Percentiles rank a stretch among this genome's conserved stretches.
Conservation (phyloP, 352 stramenopile genomes). For the Ophiocytium majus region DNA sequence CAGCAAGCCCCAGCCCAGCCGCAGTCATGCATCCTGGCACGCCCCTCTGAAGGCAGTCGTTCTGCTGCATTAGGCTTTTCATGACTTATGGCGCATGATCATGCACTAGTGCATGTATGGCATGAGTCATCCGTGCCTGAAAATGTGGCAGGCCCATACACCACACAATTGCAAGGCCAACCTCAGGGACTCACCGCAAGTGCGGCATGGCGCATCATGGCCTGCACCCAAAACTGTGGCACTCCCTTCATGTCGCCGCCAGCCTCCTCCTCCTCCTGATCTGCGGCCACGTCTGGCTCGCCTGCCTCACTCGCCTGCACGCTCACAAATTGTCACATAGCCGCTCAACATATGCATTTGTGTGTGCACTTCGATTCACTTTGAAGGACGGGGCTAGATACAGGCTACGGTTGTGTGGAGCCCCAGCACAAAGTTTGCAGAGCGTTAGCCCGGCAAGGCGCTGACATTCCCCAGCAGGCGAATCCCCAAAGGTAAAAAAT, state of each 20-base stretch:
- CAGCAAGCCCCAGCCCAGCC: too few relatives aligned
- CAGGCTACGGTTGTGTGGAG: too few relatives aligned
- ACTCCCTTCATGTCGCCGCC: slow-evolving; percentile 59
- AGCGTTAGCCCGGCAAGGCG: too few relatives aligned
- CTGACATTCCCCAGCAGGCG: too few relatives aligned
- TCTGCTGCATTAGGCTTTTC: too few relatives aligned
- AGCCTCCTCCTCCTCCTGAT: slow-evolving; percentile 23
- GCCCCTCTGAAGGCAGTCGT: too few relatives aligned
- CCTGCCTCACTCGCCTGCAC: background rate
- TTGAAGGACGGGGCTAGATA: background rate
- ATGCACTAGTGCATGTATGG: background rate
- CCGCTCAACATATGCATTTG: background rate
- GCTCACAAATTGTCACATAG: background rate
- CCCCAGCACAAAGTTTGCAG: too few relatives aligned
- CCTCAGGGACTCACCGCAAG: slow-evolving; percentile 32
- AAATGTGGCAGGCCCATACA: slow-evolving; percentile 20
- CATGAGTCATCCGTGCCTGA: background rate
- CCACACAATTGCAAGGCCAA: slow-evolving; percentile 36
- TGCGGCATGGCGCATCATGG: slow-evolving; percentile 67
- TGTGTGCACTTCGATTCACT: background rate
- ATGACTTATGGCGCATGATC: background rate
- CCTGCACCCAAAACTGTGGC: slow-evolving; percentile 72
- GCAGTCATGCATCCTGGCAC: background rate
- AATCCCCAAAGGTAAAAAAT: too few relatives aligned
- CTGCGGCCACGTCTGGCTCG: background rate